Evolutionary conservation across 1,284 basidiomycete species (phyloP).

Genomic region (Singerocomus rubriflavus): DNA sequence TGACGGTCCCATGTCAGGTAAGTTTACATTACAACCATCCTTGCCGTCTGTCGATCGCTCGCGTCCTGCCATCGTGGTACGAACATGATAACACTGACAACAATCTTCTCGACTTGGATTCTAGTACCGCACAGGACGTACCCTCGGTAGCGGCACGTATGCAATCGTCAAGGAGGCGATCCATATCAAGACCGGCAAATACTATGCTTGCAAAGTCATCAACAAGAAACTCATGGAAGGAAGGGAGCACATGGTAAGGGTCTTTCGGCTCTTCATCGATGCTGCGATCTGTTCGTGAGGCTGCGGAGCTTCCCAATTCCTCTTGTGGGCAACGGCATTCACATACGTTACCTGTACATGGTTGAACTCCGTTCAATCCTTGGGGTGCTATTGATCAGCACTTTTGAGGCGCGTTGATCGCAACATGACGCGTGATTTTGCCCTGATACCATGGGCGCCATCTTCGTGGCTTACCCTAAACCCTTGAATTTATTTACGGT

Average conservation of each 20-base stretch:
- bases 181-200: slow-evolving; percentile 85
- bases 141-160: slow-evolving; percentile 89
- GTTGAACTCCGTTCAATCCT: not conserved
- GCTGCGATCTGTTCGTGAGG: slow-evolving; percentile 9
- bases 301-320: not conserved
- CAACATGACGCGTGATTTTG: not conserved
- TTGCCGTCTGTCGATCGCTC: slow-evolving; percentile 4
- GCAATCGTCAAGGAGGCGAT: slow-evolving; percentile 95
- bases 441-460: not conserved
- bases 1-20: slow-evolving; percentile 66
- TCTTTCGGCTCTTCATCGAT: slow-evolving; percentile 5
- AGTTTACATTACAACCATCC: slow-evolving; percentile 12
- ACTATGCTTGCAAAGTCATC: slow-evolving; percentile 93
- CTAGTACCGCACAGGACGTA: slow-evolving; percentile 91
- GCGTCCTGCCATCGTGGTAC: not conserved
- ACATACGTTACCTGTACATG: slow-evolving; percentile 1
- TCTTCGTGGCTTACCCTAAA: slow-evolving; percentile 8
- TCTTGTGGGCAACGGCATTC: slow-evolving; percentile 1
- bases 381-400: slow-evolving; percentile 6
- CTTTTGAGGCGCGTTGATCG: slow-evolving; percentile 12
- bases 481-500: slow-evolving; percentile 10
- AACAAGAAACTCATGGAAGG: slow-evolving; percentile 99
- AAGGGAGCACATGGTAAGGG: slow-evolving; percentile 77
- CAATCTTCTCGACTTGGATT: not conserved
- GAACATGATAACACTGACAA: slow-evolving; percentile 11